Evolutionary conservation across 495 filamentous ascomycete species (phyloP).

Genomic region (Trypethelium eluteriae): DNA sequence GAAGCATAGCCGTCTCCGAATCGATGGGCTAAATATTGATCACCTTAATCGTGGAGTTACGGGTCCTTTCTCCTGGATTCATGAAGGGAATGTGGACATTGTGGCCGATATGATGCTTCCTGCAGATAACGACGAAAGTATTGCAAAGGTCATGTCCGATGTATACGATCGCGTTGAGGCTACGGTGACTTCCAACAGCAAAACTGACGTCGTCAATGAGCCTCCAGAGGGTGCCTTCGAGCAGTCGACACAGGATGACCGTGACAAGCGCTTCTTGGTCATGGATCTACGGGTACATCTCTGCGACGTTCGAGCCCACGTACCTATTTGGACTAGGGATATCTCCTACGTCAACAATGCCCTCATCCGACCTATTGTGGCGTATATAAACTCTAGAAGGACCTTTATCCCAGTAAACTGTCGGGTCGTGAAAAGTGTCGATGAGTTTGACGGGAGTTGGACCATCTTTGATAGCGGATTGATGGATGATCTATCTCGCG

Average conservation of each 20-base stretch:
- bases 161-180: conserved; percentile 93
- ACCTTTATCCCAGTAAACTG: conserved; percentile 94
- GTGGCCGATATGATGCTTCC: conserved; percentile 93
- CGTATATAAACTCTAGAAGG: conserved; percentile 89
- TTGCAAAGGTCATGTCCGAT: conserved; percentile 85
- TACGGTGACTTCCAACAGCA: conserved; percentile 57
- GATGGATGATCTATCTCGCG: conserved; percentile 90
- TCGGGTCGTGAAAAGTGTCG: conserved; percentile 76
- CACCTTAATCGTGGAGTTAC: conserved; percentile 91
- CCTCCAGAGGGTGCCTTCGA: conserved; percentile 8
- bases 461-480: conserved; percentile 88
- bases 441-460: conserved; percentile 94
- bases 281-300: conserved; percentile 87
- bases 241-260: conserved; percentile 21
- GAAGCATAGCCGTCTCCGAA: conserved; percentile 81
- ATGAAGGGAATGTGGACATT: conserved; percentile 92
- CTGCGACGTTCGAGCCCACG: conserved; percentile 82
- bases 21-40: conserved; percentile 90
- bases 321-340: conserved; percentile 83
- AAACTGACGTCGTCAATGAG: conserved; percentile 16
- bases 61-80: conserved; percentile 95
- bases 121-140: conserved; percentile 71
- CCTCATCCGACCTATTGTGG: conserved; percentile 92
- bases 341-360: conserved; percentile 94
- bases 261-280: conserved; percentile 64